Evolutionary conservation across 2,329 filamentous ascomycete species (phyloP).

Genomic region (Neofusicoccum sp.): DNA sequence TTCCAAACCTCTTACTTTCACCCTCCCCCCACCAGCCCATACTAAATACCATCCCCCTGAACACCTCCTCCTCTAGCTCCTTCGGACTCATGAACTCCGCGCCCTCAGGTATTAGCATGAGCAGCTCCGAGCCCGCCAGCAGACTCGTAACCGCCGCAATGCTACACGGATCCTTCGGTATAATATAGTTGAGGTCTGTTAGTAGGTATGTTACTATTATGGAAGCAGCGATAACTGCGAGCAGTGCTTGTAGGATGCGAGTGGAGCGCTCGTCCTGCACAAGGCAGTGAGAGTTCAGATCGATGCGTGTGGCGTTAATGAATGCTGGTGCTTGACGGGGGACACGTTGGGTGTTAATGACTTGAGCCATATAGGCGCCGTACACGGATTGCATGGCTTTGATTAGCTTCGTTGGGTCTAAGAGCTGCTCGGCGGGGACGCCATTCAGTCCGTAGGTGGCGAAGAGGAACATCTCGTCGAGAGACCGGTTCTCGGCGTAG

Average conservation of each 20-base stretch:
- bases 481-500: no score
- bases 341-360: no score
- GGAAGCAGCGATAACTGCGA: neutral
- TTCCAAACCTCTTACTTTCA: neutral
- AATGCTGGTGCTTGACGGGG: no score
- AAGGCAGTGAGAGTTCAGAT: neutral
- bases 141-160: neutral
- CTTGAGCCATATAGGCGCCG: no score
- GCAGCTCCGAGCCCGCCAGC: neutral
- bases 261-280: neutral
- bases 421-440: no score
- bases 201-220: neutral
- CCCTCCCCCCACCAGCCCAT: conserved; percentile 7
- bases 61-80: neutral
- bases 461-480: no score
- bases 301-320: no score
- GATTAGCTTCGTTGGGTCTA: no score
- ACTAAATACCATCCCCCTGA: neutral
- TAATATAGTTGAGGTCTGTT: neutral
- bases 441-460: no score
- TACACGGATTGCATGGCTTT: no score
- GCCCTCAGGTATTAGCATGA: neutral
- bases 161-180: conserved; percentile 2
- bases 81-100: neutral
- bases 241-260: neutral